Conservation (phyloP, 2,329 filamentous ascomycete species). For the Claviceps sp. region DNA sequence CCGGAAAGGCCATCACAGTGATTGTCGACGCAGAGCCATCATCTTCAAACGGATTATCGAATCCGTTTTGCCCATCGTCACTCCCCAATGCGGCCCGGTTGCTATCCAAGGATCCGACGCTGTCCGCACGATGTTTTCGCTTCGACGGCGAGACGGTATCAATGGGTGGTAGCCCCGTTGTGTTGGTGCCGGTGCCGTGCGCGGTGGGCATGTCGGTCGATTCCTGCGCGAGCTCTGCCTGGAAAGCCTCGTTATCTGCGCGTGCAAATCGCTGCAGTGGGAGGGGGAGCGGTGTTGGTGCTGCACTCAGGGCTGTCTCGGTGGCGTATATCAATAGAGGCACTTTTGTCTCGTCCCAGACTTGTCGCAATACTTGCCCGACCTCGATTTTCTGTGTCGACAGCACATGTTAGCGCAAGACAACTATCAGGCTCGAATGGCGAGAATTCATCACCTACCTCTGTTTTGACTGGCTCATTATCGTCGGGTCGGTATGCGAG, state of each 20-base stretch:
- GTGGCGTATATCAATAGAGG: constrained; percentile 41
- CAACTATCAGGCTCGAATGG: background rate
- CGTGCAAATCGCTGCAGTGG: constrained; percentile 32
- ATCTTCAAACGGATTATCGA: constrained; percentile 19
- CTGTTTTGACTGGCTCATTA: constrained; percentile 29
- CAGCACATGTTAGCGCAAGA: background rate
- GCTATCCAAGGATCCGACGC: constrained; percentile 32
- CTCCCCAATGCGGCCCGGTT: constrained; percentile 31
- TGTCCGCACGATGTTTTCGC: constrained; percentile 31
- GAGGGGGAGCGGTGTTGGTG: constrained; percentile 24
- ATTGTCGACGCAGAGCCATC: constrained; percentile 11
- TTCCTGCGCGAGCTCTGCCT: constrained; percentile 33
- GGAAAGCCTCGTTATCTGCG: constrained; percentile 39
- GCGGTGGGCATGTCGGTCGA: constrained; percentile 9
- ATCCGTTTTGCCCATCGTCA: constrained; percentile 18
- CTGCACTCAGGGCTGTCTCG: constrained; percentile 29
- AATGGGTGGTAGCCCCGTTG: constrained; percentile 7
- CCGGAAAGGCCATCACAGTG: background rate
- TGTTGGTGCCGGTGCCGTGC: constrained; percentile 5
- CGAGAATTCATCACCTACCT: constrained; percentile 25
- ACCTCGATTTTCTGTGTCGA: constrained; percentile 33
- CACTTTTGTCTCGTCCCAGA: constrained; percentile 34
- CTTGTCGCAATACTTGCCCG: constrained; percentile 30
- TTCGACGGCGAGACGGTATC: constrained; percentile 32
- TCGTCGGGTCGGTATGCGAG: constrained; percentile 29